These are phyloP conservation scores for Inonotus hispidus DNA, from an alignment of 1,284 basidiomycete species.

Conservation along the genomic window DNA sequence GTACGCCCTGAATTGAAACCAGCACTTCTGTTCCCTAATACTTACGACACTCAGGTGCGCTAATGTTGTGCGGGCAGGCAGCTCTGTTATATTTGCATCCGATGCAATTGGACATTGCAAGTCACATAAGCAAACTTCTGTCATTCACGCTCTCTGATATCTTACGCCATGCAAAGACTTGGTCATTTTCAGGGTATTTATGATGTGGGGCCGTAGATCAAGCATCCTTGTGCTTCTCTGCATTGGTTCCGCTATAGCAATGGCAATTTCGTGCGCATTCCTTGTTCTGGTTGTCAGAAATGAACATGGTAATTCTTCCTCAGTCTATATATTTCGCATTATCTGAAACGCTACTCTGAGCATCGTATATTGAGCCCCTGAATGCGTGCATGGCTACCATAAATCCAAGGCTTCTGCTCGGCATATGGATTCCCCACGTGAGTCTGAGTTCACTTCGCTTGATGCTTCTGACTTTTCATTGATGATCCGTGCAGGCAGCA, in stretches of 20 bases:
- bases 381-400: background rate
- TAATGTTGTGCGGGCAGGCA: background rate
- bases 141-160: background rate
- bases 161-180: background rate
- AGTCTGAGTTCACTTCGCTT: background rate
- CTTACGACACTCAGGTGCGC: background rate
- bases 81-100: background rate
- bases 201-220: background rate
- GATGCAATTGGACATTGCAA: slow-evolving; percentile 2
- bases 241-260: background rate
- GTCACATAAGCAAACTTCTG: background rate
- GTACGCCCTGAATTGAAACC: too few relatives aligned
- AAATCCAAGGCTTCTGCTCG: background rate
- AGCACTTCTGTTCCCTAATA: too few relatives aligned
- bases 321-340: background rate
- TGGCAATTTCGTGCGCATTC: too few relatives aligned
- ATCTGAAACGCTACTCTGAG: background rate
- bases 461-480: background rate
- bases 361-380: background rate
- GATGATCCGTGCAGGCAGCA: background rate
- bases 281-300: too few relatives aligned
- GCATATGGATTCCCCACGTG: background rate
- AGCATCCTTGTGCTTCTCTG: background rate
- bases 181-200: background rate
- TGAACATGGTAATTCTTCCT: background rate